Evolutionary conservation across 2,329 filamentous ascomycete genomes (phyloP).

Genomic region (Colletotrichum gloeosporioides): DNA sequence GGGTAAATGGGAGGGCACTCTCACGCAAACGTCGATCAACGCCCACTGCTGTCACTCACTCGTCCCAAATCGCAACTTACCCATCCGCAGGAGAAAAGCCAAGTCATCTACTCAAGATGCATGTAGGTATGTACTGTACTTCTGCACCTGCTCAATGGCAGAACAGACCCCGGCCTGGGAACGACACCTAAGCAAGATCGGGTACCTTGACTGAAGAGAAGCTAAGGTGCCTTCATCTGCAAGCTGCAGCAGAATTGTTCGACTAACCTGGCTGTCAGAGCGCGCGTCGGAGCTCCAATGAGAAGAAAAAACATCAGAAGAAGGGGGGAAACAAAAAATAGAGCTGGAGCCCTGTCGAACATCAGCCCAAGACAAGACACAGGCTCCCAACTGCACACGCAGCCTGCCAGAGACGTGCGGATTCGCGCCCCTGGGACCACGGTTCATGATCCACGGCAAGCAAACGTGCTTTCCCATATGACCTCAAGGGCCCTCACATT

Average conservation of each 20-base stretch:
- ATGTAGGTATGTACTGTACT: background rate
- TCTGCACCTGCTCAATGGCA: background rate
- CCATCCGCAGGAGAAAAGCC: background rate
- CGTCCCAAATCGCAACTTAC: background rate
- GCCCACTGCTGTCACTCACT: background rate
- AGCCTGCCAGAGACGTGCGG: background rate
- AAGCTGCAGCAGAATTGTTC: slow-evolving; percentile 5
- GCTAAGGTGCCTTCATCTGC: slow-evolving; percentile 1
- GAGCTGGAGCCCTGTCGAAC: background rate
- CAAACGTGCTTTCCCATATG: slow-evolving; percentile 1
- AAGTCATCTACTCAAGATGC: background rate
- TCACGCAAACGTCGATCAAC: slow-evolving; percentile 7
- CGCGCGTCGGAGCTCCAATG: slow-evolving; percentile 12
- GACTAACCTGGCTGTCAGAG: slow-evolving; percentile 9
- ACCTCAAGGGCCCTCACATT: slow-evolving; percentile 7
- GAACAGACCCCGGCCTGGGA: background rate
- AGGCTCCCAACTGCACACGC: background rate
- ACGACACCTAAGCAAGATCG: background rate
- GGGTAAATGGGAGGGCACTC: background rate
- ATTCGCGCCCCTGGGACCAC: background rate
- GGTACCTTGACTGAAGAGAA: slow-evolving; percentile 9
- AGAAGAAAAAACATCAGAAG: background rate
- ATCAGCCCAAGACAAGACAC: background rate
- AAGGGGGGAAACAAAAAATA: background rate
- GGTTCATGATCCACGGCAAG: background rate